Base-by-base conservation (phyloP, 257 asterid genomes). In the Dorcoceras hygrometricum region DNA sequence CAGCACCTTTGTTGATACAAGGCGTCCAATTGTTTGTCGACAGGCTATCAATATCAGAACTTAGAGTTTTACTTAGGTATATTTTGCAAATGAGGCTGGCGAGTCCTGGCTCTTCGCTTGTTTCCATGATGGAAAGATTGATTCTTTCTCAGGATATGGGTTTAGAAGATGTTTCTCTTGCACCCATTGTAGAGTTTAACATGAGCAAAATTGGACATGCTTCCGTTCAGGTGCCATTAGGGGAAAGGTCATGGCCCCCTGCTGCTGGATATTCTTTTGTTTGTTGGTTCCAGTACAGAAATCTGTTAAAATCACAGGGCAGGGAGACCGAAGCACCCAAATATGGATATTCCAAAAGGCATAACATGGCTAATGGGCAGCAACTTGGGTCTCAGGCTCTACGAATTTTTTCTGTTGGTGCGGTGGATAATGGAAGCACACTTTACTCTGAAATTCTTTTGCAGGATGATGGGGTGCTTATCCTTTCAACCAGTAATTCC, bases 201-300 rank as follows among this genome's bases (percentile, higher is more conserved):
- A 88, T 87, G 99, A 94, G 93, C 83, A 94, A 91, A 83, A 70
- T 68, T 28, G 99, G 99, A 50, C 95, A 87, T 77, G 96, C 96
- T 85, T 90, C 95, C 36, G 82, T 94, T 77, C 99, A 94, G 82
- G 99, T 94, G 76, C 96, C 97, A 73, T 68, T 94, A 72, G 99
- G 99, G 63, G 99, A 94, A 83, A 90, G 99, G 83, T 88, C 97
- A 34, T 90, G 99, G 99, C 99, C 99, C 73, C 99, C 99, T 66
- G 97, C 90, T 57, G 99, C 99, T 71, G 99, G 99, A 56, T 94
- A 94, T 82, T 94, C 99, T 71, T 94, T 94, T 65, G 89, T 87
- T 67, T 94, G 99, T 72, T 94, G 99, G 99, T 88, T 94, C 77
- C 97, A 90, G 75, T 94, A 81, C 77, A 80, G 80, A 54, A 90